A percentile compares a stretch with the other conserved stretches of the same genome.
Evolutionary conservation across 148 eudicot species (phyloP).

Genomic region (Bassia scoparia): DNA sequence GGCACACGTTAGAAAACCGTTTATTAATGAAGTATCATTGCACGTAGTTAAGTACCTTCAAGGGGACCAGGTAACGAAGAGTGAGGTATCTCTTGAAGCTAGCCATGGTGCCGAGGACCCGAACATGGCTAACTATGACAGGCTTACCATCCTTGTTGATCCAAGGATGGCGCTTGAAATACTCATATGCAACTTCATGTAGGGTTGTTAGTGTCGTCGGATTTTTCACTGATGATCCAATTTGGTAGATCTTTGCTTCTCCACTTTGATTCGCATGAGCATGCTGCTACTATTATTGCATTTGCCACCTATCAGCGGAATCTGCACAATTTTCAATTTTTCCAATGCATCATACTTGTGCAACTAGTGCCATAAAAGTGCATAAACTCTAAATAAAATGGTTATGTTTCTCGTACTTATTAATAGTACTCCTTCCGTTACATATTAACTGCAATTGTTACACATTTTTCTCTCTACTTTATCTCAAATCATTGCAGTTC

Average conservation of each 20-base stretch:
- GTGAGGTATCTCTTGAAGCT: slow-evolving; percentile 56
- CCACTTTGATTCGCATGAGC: slow-evolving; percentile 32
- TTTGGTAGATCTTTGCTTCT: slow-evolving; percentile 35
- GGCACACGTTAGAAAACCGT: too few relatives aligned
- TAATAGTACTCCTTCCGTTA: too few relatives aligned
- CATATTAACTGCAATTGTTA: too few relatives aligned
- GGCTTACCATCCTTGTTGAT: slow-evolving; percentile 56
- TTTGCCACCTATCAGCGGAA: slow-evolving; percentile 64
- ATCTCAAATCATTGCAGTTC: too few relatives aligned
- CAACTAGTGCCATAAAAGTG: too few relatives aligned
- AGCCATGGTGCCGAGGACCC: slow-evolving; percentile 44
- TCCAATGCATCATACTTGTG: too few relatives aligned
- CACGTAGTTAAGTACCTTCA: slow-evolving; percentile 54
- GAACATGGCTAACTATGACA: slow-evolving; percentile 43
- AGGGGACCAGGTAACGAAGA: slow-evolving; percentile 55
- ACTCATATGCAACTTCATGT: slow-evolving; percentile 36
- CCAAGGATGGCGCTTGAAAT: slow-evolving; percentile 57
- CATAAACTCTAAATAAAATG: too few relatives aligned
- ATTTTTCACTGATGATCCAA: slow-evolving; percentile 58
- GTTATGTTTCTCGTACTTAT: too few relatives aligned
- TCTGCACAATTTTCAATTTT: slow-evolving; percentile 18
- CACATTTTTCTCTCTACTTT: too few relatives aligned
- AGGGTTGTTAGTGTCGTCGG: slow-evolving; percentile 31
- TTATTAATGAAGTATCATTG: too few relatives aligned
- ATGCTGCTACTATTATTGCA: slow-evolving; percentile 44